Percentiles rank a stretch among this genome's conserved stretches.
phyloP scores from a whole-genome alignment of 768 basidiomycete species.

The Agrocybe praecox region DNA sequence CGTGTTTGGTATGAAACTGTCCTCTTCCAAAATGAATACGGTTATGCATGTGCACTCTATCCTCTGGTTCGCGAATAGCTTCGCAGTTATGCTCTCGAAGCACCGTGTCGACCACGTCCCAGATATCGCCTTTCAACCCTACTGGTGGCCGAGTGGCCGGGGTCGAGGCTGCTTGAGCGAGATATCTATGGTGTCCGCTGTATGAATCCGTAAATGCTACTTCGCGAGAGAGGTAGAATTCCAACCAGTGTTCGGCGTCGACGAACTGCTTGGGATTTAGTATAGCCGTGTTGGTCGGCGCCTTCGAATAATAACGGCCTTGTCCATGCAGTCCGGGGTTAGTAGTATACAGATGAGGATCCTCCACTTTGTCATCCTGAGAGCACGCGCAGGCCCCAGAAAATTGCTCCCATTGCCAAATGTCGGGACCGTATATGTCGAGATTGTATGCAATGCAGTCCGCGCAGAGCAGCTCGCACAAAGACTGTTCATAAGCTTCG shows the following conservation, averaged over 20 bases:
- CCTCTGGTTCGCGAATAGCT: slow-evolving; percentile 20
- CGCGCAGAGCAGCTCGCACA: slow-evolving; percentile 45
- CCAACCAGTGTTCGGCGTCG: slow-evolving; percentile 48
- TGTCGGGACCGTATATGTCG: slow-evolving; percentile 53
- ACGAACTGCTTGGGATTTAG: slow-evolving; percentile 33
- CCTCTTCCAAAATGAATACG: slow-evolving; percentile 5
- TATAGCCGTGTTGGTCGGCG: slow-evolving; percentile 1
- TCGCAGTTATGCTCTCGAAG: slow-evolving; percentile 48
- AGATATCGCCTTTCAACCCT: slow-evolving; percentile 30
- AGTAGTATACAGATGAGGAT: slow-evolving; percentile 7
- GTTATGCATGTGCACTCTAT: slow-evolving; percentile 3
- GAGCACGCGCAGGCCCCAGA: slow-evolving; percentile 51
- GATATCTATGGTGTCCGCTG: slow-evolving; percentile 18
- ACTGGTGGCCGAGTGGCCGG: slow-evolving; percentile 2
- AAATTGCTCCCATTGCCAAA: slow-evolving; percentile 58
- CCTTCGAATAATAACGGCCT: slow-evolving; percentile 1
- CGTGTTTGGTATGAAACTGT: slow-evolving; percentile 12
- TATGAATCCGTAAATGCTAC: slow-evolving; percentile 26
- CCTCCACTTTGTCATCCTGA: slow-evolving; percentile 3
- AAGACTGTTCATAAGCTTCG: slow-evolving; percentile 37
- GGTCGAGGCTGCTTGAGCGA: background rate
- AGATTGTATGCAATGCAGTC: slow-evolving; percentile 54
- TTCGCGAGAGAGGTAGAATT: slow-evolving; percentile 45
- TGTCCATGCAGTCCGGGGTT: slow-evolving; percentile 1
- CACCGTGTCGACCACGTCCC: slow-evolving; percentile 42